Base-by-base conservation (phyloP, 768 basidiomycete species). In the Rhizopogon salebrosus region DNA sequence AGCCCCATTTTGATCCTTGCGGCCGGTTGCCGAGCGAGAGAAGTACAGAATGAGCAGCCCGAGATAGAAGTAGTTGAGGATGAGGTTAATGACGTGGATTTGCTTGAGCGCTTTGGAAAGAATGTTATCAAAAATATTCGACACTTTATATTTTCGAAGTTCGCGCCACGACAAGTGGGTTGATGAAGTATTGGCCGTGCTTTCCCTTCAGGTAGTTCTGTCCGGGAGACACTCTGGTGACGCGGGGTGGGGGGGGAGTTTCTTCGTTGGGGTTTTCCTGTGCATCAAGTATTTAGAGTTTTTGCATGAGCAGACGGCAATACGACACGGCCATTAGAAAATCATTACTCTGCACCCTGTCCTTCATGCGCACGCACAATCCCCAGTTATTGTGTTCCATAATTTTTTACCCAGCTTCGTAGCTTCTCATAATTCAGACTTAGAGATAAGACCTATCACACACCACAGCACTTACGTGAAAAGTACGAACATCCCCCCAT, bases 151-250 rank as follows among this genome's bases (percentile, higher is more conserved):
- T n/a, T n/a, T n/a, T n/a, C n/a, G n/a, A n/a, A n/a, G n/a, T n/a
- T n/a, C n/a, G n/a, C n/a, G n/a, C n/a, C n/a, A n/a, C n/a, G n/a
- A n/a, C n/a, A n/a, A n/a, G n/a, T n/a, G n/a, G n/a, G n/a, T n/a
- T n/a, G n/a, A n/a, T n/a, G n/a, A n/a, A n/a, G n/a, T n/a, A n/a
- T n/a, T n/a, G n/a, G n/a, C n/a, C n/a, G n/a, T n/a, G n/a, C n/a
- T n/a, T n/a, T n/a, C n/a, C n/a, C n/a, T 98, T 97, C 58, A 98
- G 84, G 66, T 98, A 98, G 66, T 98, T 95, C 14, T 97, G 97
- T 0, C 95, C 97, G 14, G 89, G 92, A 73, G 98, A 99, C 58
- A 99, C n/a, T n/a, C 92, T 35, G 95, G 98, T 98, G 27, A 98
- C 93, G n/a, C n/a, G n/a, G n/a, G n/a, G n/a, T n/a, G n/a, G 0